Percentiles rank a stretch among this genome's conserved stretches.
These are phyloP conservation scores for Sedum album DNA, from an alignment of 164 flowering plant species.

Conservation along the genomic window DNA sequence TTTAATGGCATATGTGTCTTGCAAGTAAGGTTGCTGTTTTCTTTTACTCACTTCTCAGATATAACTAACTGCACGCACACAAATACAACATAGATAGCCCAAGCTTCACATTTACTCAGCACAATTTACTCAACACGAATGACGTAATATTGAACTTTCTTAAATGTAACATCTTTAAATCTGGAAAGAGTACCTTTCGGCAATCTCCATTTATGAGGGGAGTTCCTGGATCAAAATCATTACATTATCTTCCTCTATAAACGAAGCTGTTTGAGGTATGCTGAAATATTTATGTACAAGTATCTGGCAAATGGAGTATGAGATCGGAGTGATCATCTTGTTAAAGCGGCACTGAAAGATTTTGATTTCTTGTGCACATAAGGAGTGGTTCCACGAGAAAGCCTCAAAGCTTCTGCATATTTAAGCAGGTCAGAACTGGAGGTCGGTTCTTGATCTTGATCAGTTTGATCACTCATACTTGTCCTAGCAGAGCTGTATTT, in stretches of 20 bases:
- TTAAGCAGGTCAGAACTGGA: not conserved
- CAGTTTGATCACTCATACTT: not conserved
- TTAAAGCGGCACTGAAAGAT: not conserved
- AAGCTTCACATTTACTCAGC: not conserved
- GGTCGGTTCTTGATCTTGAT: not conserved
- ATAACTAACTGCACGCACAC: not conserved
- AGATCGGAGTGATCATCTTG: not conserved
- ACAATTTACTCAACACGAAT: no score
- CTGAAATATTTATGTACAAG: not conserved
- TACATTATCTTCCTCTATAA: not conserved
- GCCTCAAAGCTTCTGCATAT: not conserved
- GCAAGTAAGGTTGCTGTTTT: not conserved
- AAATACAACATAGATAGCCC: not conserved
- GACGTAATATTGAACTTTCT: not conserved
- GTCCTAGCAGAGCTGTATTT: not conserved
- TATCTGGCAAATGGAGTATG: not conserved
- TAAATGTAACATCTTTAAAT: not conserved
- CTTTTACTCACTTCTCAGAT: not conserved
- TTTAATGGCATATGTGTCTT: no score
- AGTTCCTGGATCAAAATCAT: not conserved
- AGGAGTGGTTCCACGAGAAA: not conserved
- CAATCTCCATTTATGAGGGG: constrained; percentile 19
- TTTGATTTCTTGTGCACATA: not conserved
- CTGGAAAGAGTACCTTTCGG: no score
- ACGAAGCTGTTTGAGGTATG: not conserved